phyloP scores from a whole-genome alignment of 2,329 filamentous ascomycete species.

The Arthrobotrys pseudoclavata region DNA sequence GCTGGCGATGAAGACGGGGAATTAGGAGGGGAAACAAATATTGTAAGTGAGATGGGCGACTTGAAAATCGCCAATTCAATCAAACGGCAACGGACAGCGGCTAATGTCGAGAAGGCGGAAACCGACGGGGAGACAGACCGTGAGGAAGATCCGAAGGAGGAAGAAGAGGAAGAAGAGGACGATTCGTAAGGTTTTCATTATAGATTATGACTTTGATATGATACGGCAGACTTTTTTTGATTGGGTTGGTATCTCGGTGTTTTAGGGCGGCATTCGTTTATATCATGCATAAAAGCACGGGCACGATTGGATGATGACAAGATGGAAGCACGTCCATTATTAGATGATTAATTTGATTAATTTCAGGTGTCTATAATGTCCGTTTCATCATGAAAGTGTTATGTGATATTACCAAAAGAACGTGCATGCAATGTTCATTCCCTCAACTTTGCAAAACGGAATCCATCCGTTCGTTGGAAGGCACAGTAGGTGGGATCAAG shows the following conservation, averaged over 20 bases:
- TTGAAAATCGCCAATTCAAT: slow-evolving; percentile 69
- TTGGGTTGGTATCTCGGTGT: slow-evolving; percentile 36
- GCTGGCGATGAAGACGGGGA: slow-evolving; percentile 62
- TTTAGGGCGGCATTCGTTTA: slow-evolving; percentile 27
- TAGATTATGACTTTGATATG: slow-evolving; percentile 61
- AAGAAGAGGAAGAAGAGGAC: slow-evolving; percentile 64
- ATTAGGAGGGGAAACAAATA: slow-evolving; percentile 61
- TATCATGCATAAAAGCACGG: slow-evolving; percentile 21
- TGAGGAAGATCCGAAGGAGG: slow-evolving; percentile 64
- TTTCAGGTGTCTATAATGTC: slow-evolving; percentile 34
- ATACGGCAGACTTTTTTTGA: slow-evolving; percentile 10
- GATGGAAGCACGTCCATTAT: slow-evolving; percentile 4
- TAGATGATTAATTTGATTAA: slow-evolving; percentile 30
- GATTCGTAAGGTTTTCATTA: slow-evolving; percentile 60
- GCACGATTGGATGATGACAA: not conserved
- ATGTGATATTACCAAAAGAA: slow-evolving; percentile 36
- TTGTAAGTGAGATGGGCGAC: slow-evolving; percentile 65
- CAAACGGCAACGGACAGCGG: slow-evolving; percentile 70
- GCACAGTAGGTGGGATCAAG: not conserved
- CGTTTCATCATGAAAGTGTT: slow-evolving; percentile 33
- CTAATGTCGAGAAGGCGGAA: slow-evolving; percentile 61
- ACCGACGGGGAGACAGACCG: slow-evolving; percentile 64
- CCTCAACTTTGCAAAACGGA: slow-evolving; percentile 5
- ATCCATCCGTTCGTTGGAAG: not conserved
- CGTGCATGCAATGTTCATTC: slow-evolving; percentile 4